phyloP scores from a whole-genome alignment of 495 filamentous ascomycete genomes.

The Talaromyces liani region DNA sequence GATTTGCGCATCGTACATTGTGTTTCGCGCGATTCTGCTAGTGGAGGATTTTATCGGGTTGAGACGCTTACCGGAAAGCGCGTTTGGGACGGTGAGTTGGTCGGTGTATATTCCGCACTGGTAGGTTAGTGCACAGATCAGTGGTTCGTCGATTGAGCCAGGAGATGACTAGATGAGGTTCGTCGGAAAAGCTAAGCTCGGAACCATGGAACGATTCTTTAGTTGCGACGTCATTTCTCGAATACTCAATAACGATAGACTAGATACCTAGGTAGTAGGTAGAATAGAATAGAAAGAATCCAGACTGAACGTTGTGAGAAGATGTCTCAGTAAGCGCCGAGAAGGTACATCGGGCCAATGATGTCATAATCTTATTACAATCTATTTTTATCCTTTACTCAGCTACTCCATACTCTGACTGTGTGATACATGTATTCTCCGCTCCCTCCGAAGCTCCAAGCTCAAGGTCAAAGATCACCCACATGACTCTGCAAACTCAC shows the following conservation, averaged over 20 bases:
- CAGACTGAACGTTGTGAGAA: not conserved
- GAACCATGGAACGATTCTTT: not conserved
- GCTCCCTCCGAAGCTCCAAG: too few relatives aligned
- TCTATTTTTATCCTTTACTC: not conserved
- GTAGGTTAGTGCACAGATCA: not conserved
- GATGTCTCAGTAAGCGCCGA: not conserved
- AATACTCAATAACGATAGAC: not conserved
- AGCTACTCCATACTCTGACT: too few relatives aligned
- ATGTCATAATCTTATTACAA: not conserved
- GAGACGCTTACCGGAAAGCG: slow-evolving; percentile 19
- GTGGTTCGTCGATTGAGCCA: not conserved
- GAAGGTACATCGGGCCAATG: not conserved
- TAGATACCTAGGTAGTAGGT: not conserved
- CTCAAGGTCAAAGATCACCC: not conserved
- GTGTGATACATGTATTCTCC: too few relatives aligned
- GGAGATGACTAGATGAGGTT: not conserved
- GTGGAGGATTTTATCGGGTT: slow-evolving; percentile 29
- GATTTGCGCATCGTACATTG: slow-evolving; percentile 16
- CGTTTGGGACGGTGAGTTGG: slow-evolving; percentile 21
- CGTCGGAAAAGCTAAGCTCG: too few relatives aligned
- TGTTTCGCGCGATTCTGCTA: slow-evolving; percentile 20
- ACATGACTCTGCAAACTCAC: not conserved
- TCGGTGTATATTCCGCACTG: slow-evolving; percentile 17
- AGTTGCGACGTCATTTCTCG: not conserved
- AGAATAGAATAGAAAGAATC: not conserved